Percentiles rank a stretch among this genome's conserved stretches.
phyloP scores from a whole-genome alignment of 1,284 basidiomycete genomes.

The Calocybe gambosa region DNA sequence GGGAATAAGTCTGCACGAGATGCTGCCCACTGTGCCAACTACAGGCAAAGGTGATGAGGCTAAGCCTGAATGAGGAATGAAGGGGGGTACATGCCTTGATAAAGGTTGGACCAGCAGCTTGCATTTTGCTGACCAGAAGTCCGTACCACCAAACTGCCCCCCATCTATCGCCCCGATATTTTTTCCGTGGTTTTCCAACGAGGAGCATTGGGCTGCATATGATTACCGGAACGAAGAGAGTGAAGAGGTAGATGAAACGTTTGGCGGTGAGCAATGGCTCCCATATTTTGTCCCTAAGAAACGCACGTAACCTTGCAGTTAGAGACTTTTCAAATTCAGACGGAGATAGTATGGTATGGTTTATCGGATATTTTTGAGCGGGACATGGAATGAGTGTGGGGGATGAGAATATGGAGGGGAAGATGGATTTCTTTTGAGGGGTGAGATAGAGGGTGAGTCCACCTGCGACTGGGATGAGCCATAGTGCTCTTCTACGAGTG shows the following conservation, averaged over 20 bases:
- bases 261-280: conserved; percentile 83
- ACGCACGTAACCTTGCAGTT: conserved; percentile 31
- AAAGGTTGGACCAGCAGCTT: conserved; percentile 93
- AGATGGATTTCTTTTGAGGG: conserved; percentile 33
- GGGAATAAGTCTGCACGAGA: conserved; percentile 95
- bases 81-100: conserved; percentile 69
- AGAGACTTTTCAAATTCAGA: conserved; percentile 51
- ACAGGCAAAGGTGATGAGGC: conserved; percentile 12
- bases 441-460: conserved; percentile 45
- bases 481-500: conserved; percentile 35
- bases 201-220: conserved; percentile 82
- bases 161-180: conserved; percentile 67
- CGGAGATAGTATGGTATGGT: conserved; percentile 51
- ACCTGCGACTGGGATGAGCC: conserved; percentile 51
- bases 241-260: conserved; percentile 81
- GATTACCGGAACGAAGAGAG: conserved; percentile 87
- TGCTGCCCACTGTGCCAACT: conserved; percentile 98
- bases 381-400: conserved; percentile 60
- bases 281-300: conserved; percentile 55
- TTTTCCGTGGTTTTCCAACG: conserved; percentile 56
- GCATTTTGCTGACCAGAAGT: conserved; percentile 86
- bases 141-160: conserved; percentile 95
- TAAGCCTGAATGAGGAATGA: too few relatives aligned
- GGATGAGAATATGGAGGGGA: conserved; percentile 48
- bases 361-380: conserved; percentile 11